These are phyloP conservation scores for Kodamaea anthophila DNA, from an alignment of 1,139 yeast species.

Conservation along the genomic window DNA sequence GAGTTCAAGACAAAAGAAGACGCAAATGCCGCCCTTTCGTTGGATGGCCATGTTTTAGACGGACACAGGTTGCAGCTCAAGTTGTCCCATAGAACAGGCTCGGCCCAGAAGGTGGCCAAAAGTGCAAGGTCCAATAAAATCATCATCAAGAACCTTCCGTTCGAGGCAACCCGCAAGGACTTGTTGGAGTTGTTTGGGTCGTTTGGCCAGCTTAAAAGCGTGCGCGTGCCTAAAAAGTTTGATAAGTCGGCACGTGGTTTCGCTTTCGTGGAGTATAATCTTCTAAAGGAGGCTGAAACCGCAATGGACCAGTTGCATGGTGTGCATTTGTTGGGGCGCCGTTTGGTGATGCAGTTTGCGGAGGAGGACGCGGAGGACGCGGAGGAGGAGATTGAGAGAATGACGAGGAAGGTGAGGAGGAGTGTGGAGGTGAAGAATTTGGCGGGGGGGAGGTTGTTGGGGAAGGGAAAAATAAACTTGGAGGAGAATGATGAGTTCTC, in stretches of 20 bases:
- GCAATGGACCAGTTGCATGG: slow-evolving; percentile 96
- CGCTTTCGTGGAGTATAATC: slow-evolving; percentile 89
- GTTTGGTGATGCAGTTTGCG: slow-evolving; percentile 93
- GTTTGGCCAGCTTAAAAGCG: slow-evolving; percentile 90
- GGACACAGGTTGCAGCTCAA: slow-evolving; percentile 90
- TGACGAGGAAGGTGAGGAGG: slow-evolving; percentile 78
- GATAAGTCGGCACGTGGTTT: slow-evolving; percentile 95
- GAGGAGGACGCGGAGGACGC: slow-evolving; percentile 75
- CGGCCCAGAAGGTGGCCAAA: slow-evolving; percentile 17
- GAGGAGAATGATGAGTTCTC: slow-evolving; percentile 46
- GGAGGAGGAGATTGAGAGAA: slow-evolving; percentile 82
- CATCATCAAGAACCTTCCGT: slow-evolving; percentile 93
- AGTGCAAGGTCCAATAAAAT: slow-evolving; percentile 55
- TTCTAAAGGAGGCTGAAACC: slow-evolving; percentile 86
- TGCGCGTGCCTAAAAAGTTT: slow-evolving; percentile 93
- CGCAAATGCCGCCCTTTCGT: slow-evolving; percentile 71
- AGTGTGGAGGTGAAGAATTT: slow-evolving; percentile 76
- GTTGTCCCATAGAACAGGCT: slow-evolving; percentile 68
- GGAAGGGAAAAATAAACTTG: slow-evolving; percentile 69
- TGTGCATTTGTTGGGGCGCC: slow-evolving; percentile 93
- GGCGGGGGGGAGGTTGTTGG: slow-evolving; percentile 64
- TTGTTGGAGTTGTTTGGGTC: slow-evolving; percentile 85
- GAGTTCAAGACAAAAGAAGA: slow-evolving; percentile 77
- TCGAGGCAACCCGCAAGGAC: slow-evolving; percentile 91
- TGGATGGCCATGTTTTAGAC: slow-evolving; percentile 77